A percentile compares a stretch with the other conserved stretches of the same genome.
Conservation (phyloP, 352 stramenopile genomes). For the Pythium sukuiense region DNA sequence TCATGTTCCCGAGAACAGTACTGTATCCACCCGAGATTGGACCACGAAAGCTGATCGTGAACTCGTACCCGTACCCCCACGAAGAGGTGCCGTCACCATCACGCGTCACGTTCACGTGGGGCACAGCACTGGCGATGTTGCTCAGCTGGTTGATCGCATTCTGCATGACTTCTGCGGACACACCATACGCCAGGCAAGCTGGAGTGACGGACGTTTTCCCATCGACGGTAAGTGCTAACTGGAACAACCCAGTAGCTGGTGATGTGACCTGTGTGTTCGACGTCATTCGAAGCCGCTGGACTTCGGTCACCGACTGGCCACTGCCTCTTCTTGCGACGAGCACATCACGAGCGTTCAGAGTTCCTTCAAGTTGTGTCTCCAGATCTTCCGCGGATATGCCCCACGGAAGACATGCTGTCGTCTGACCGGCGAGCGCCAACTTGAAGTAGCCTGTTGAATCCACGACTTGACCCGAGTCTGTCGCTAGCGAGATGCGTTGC, state of each 20-base stretch:
- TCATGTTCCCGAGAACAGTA: conserved; percentile 57
- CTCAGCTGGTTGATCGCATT: conserved; percentile 58
- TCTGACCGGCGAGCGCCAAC: conserved; percentile 28
- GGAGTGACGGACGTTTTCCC: conserved; percentile 46
- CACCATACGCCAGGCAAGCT: conserved; percentile 69
- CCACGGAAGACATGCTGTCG: conserved; percentile 58
- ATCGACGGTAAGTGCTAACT: conserved; percentile 61
- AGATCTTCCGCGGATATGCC: conserved; percentile 48
- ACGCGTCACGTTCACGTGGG: conserved; percentile 70
- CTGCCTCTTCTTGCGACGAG: conserved; percentile 60
- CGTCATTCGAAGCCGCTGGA: conserved; percentile 71
- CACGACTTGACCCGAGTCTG: conserved; percentile 70
- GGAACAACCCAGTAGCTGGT: conserved; percentile 48
- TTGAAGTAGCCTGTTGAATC: conserved; percentile 62
- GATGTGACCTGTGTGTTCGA: conserved; percentile 62
- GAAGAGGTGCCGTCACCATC: conserved; percentile 56
- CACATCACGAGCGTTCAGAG: conserved; percentile 44
- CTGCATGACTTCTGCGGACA: conserved; percentile 60
- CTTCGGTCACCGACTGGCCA: conserved; percentile 59
- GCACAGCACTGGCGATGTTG: conserved; percentile 35
- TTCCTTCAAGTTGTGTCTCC: conserved; percentile 42
- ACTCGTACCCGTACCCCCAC: conserved; percentile 83
- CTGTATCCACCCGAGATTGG: conserved; percentile 56
- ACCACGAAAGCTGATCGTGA: conserved; percentile 63
- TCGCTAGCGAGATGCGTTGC: conserved; percentile 79